Evolutionary conservation across 1,139 yeast genomes (phyloP), one percentile per base, ranked within the genome.

Genomic region (Kodamaea derodonti): DNA sequence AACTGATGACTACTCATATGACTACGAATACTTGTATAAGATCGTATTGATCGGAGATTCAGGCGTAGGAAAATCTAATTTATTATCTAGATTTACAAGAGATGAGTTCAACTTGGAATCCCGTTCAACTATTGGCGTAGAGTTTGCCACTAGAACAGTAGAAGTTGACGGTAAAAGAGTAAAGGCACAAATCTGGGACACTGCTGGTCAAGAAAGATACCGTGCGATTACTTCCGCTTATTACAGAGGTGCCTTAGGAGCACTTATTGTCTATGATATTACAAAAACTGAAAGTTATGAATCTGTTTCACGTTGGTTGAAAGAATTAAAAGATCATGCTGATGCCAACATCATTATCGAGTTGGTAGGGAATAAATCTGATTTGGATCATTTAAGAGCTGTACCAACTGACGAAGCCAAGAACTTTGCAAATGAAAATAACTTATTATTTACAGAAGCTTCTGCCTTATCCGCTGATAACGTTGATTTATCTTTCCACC

Each of bases 141-240:
- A 94, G 61, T 94, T 92, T 69, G 97, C 97, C 31, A 94, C 97
- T 26, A 77, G 97, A 60, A 90, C 97, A 3, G 80, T 92, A 37
- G 95, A 85, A 52, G 90, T 92, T 38, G 97, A 92, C 52, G 95
- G 95, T 40, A 92, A 90, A 63, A 75, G 95, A 56, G 88, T 94
- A 54, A 92, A 92, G 63, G 97, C 97, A 7, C 98, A 94, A 62
- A 88, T 92, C 55, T 92, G 98, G 98, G 98, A 92, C 61, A 92
- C 98, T 20, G 98, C 98, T 2, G 98, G 98, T 40, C 98, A 92
- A 69, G 98, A 92, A 64, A 79, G 98, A 58, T 92, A 92, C 69
- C 79, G 98, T 52, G 97, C 98, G 34, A 92, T 92, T 56, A 94
- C 98, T 27, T 82, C 95, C 41, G 98, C 97, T 11, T 92, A 92